Percentiles rank a stretch among this genome's conserved stretches.
Evolutionary conservation across 2,329 filamentous ascomycete species (phyloP).

Genomic region (Fusarium foetens): DNA sequence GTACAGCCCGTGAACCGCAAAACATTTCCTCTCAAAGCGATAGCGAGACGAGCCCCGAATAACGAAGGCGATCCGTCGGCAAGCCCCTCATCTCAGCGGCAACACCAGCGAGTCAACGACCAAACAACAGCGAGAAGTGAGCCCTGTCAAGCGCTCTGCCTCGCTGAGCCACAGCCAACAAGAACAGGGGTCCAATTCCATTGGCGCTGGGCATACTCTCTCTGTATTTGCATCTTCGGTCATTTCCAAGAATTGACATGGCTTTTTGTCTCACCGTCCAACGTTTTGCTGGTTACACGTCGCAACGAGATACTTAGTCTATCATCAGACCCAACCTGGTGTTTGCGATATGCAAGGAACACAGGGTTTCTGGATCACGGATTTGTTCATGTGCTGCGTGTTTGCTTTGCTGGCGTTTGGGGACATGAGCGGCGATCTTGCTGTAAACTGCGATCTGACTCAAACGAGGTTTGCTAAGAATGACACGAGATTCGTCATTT

Average conservation of each 20-base stretch:
- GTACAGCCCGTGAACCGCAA: constrained; percentile 7
- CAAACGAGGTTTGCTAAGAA: constrained; percentile 18
- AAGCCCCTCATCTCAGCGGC: constrained; percentile 22
- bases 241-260: constrained; percentile 16
- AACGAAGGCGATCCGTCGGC: constrained; percentile 12
- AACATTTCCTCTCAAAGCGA: not conserved
- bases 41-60: constrained; percentile 28
- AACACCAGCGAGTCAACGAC: constrained; percentile 21
- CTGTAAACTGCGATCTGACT: not conserved
- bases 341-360: constrained; percentile 17
- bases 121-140: constrained; percentile 20
- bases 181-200: constrained; percentile 9
- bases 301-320: not conserved
- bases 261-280: constrained; percentile 27
- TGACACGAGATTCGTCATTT: constrained; percentile 19
- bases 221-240: constrained; percentile 5
- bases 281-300: constrained; percentile 28
- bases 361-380: not conserved
- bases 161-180: constrained; percentile 34
- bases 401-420: constrained; percentile 6
- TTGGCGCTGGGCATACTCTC: constrained; percentile 28
- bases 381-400: constrained; percentile 22
- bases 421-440: constrained; percentile 4
- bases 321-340: constrained; percentile 20
- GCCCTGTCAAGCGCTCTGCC: constrained; percentile 27